These are phyloP conservation scores for Plasmodium relictum DNA, from an alignment of 169 alveolate genomes.

Conservation along the genomic window DNA sequence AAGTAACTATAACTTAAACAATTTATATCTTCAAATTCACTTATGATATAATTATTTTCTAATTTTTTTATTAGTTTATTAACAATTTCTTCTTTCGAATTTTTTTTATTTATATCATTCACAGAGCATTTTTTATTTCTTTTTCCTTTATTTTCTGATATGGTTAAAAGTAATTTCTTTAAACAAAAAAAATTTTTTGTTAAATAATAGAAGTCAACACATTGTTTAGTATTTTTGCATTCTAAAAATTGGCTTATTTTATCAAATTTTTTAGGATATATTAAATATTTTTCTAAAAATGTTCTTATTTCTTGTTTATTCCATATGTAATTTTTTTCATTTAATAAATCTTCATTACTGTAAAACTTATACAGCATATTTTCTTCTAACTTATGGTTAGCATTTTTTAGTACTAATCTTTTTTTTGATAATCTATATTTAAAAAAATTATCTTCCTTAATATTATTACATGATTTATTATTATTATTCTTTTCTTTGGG, in stretches of 20 bases:
- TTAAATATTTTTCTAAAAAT: conserved; percentile 88
- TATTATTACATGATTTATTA: not conserved
- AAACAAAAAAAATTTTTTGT: conserved; percentile 63
- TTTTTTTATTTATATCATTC: conserved; percentile 32
- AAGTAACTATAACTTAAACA: conserved; percentile 13
- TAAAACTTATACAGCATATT: conserved; percentile 52
- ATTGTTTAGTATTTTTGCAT: conserved; percentile 88
- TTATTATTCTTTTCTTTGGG: not conserved
- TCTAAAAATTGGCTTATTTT: conserved; percentile 90
- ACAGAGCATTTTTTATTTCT: conserved; percentile 19
- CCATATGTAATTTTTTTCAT: conserved; percentile 86
- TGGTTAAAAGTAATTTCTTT: conserved; percentile 26
- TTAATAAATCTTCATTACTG: conserved; percentile 69
- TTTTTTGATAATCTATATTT: too few species aligned
- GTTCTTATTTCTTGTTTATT: conserved; percentile 86
- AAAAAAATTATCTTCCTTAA: conserved; percentile 15
- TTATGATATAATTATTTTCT: conserved; percentile 39
- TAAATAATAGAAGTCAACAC: conserved; percentile 86
- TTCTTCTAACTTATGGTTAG: conserved; percentile 24
- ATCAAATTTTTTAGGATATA: conserved; percentile 92
- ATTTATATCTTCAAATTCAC: conserved; percentile 51
- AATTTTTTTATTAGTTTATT: conserved; percentile 43
- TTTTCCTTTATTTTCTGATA: conserved; percentile 45
- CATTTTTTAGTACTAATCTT: too few species aligned
- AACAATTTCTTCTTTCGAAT: conserved; percentile 63